A percentile compares a stretch with the other conserved stretches of the same genome.
Conservation (phyloP, 1,284 basidiomycete genomes). For the Malassezia slooffiae region DNA sequence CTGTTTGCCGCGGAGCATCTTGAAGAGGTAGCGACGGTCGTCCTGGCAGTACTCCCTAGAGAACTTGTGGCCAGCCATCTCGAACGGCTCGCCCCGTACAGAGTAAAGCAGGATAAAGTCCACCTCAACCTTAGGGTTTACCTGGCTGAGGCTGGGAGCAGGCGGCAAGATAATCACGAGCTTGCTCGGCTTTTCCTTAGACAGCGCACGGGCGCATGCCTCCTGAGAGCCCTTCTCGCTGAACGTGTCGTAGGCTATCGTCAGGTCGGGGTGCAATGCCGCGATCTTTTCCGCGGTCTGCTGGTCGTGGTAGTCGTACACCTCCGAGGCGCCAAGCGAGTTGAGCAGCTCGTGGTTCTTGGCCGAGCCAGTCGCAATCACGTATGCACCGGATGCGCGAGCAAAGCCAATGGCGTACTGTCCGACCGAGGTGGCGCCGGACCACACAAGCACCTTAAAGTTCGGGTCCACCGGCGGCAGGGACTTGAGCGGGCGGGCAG, state of each 20-base stretch:
- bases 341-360: constrained; percentile 35
- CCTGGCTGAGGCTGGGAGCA: constrained; percentile 24
- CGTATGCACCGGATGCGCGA: constrained; percentile 50
- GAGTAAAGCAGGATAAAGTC: constrained; percentile 35
- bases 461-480: constrained; percentile 18
- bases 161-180: constrained; percentile 33
- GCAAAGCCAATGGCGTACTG: constrained; percentile 49
- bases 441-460: constrained; percentile 50
- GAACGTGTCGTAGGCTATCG: constrained; percentile 37
- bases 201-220: constrained; percentile 25
- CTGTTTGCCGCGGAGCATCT: constrained; percentile 19
- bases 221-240: constrained; percentile 35
- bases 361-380: constrained; percentile 49
- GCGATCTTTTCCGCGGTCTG: constrained; percentile 29
- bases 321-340: constrained; percentile 33
- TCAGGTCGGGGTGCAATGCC: constrained; percentile 30
- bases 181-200: constrained; percentile 19
- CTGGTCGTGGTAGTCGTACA: constrained; percentile 51
- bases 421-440: constrained; percentile 53
- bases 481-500: constrained; percentile 17
- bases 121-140: constrained; percentile 30
- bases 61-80: constrained; percentile 16
- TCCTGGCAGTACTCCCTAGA: constrained; percentile 19
- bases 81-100: constrained; percentile 17
- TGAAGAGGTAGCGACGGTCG: constrained; percentile 3